These are phyloP conservation scores for Annona cherimola DNA, from an alignment of 164 flowering plant genomes.

Conservation along the genomic window DNA sequence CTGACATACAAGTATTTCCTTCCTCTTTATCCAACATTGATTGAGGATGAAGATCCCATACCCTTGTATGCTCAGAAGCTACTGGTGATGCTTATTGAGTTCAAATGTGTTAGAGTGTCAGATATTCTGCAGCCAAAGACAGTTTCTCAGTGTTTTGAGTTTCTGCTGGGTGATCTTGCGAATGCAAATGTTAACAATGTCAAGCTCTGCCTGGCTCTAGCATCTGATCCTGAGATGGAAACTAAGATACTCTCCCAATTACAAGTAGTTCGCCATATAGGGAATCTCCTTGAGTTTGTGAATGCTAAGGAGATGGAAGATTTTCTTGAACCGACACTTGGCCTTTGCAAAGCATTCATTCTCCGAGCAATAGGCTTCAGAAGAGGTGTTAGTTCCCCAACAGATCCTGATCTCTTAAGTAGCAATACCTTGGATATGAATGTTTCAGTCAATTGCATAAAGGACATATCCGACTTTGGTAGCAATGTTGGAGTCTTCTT, in stretches of 20 bases:
- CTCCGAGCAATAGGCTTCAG: conserved; percentile 46
- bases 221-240: conserved; percentile 88
- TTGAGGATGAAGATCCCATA: conserved; percentile 94
- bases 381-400: conserved; percentile 36
- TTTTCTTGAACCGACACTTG: conserved; percentile 85
- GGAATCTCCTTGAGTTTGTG: conserved; percentile 82
- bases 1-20: conserved; percentile 66
- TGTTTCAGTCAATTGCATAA: conserved; percentile 38
- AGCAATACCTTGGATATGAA: conserved; percentile 34
- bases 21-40: conserved; percentile 76
- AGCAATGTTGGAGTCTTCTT: conserved; percentile 61
- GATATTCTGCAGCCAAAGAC: conserved; percentile 69
- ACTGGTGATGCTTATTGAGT: conserved; percentile 87
- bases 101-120: conserved; percentile 55
- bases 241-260: conserved; percentile 68
- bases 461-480: conserved; percentile 73
- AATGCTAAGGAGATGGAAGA: conserved; percentile 83
- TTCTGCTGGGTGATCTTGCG: conserved; percentile 80
- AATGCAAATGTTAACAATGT: conserved; percentile 77
- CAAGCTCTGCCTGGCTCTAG: conserved; percentile 76
- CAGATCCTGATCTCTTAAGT: conserved; percentile 56
- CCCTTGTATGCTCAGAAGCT: conserved; percentile 97
- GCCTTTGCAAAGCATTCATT: conserved; percentile 72
- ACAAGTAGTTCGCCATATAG: conserved; percentile 78
- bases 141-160: conserved; percentile 85